Conservation (phyloP, 2,329 filamentous ascomycete species). For the Cordyceps pruinosa region DNA sequence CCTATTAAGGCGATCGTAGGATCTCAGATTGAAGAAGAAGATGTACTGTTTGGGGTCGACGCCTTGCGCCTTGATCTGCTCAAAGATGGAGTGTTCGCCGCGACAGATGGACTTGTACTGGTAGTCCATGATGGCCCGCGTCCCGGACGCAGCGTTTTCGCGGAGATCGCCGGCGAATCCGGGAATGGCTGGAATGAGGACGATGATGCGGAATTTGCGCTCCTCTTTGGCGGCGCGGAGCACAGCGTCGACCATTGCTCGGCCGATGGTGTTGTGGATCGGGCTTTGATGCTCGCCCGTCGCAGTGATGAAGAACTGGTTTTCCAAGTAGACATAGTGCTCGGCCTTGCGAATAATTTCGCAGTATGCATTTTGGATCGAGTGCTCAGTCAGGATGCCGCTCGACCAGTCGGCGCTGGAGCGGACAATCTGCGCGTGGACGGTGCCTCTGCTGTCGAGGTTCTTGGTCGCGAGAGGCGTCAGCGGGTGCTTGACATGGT, state of each 20-base stretch:
- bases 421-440: slow-evolving; percentile 79
- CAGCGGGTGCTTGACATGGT: slow-evolving; percentile 76
- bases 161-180: slow-evolving; percentile 90
- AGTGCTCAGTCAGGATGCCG: slow-evolving; percentile 76
- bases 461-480: slow-evolving; percentile 61
- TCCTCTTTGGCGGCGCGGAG: slow-evolving; percentile 73
- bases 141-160: slow-evolving; percentile 75
- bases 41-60: slow-evolving; percentile 75
- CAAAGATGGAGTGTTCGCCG: slow-evolving; percentile 86
- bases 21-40: slow-evolving; percentile 89
- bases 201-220: slow-evolving; percentile 84
- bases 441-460: slow-evolving; percentile 59
- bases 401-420: slow-evolving; percentile 92
- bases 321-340: slow-evolving; percentile 96
- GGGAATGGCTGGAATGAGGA: slow-evolving; percentile 84
- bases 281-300: slow-evolving; percentile 83
- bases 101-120: slow-evolving; percentile 95
- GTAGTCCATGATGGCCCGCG: slow-evolving; percentile 94
- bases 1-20: slow-evolving; percentile 86
- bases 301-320: slow-evolving; percentile 96
- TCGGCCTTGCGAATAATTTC: slow-evolving; percentile 81
- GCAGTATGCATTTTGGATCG: slow-evolving; percentile 79
- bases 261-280: slow-evolving; percentile 80
- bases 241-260: slow-evolving; percentile 84
- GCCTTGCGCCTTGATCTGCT: slow-evolving; percentile 62